These are phyloP conservation scores for Adansonia grandidieri DNA, from an alignment of 441 rosid genomes.

Conservation along the genomic window DNA sequence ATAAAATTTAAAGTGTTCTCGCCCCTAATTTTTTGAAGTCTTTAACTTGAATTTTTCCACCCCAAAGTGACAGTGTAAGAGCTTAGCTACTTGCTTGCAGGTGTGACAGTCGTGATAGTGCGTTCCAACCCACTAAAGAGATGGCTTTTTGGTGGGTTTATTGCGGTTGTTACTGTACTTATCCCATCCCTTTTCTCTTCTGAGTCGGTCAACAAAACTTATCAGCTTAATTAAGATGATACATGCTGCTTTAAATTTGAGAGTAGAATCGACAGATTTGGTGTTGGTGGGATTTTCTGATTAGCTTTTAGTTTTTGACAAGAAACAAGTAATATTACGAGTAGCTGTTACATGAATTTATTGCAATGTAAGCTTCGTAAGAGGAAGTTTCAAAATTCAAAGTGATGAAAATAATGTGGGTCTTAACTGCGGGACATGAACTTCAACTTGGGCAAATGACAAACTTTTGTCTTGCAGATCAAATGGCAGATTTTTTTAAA, in stretches of 20 bases:
- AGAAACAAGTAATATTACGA: background rate
- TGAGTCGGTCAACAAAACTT: background rate
- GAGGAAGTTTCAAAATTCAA: background rate
- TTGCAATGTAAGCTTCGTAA: background rate
- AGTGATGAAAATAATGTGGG: background rate
- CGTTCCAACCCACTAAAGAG: background rate
- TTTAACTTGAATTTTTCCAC: background rate
- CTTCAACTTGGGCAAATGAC: background rate
- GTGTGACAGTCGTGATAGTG: slow-evolving; percentile 8
- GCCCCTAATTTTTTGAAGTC: background rate
- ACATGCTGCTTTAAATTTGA: background rate
- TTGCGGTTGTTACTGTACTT: background rate
- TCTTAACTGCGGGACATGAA: background rate
- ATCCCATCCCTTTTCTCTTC: background rate
- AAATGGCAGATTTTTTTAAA: background rate
- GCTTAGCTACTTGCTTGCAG: background rate
- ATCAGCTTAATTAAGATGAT: background rate
- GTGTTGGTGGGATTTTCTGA: background rate
- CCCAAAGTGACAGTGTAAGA: background rate
- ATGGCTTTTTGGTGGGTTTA: slow-evolving; percentile 1
- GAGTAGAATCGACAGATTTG: background rate
- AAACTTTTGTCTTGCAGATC: background rate
- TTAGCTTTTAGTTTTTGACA: background rate
- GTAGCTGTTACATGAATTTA: background rate
- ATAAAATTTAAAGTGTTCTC: background rate